phyloP scores from a whole-genome alignment of 768 basidiomycete species.

The Chlorophyllum brunneum region DNA sequence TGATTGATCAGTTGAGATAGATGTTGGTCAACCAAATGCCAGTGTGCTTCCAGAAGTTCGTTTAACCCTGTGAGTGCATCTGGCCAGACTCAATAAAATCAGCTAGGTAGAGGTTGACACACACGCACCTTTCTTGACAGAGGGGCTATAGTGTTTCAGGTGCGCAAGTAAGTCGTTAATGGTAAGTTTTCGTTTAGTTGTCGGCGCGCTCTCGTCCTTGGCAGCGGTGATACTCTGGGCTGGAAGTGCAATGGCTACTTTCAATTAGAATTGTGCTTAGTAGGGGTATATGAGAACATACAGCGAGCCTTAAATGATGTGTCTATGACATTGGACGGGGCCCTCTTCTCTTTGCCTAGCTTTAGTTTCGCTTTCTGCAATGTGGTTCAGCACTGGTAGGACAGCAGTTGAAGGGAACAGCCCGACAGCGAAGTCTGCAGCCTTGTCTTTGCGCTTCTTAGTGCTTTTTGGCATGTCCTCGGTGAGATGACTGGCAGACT shows the following conservation, averaged over 20 bases:
- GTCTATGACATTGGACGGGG: slow-evolving; percentile 81
- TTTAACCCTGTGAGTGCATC: slow-evolving; percentile 72
- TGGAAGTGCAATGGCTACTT: slow-evolving; percentile 85
- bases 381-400: background rate
- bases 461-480: slow-evolving; percentile 74
- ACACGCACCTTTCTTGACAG: slow-evolving; percentile 64
- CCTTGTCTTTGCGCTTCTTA: slow-evolving; percentile 85
- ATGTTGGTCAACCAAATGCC: slow-evolving; percentile 46
- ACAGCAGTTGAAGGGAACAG: background rate
- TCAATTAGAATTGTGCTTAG: slow-evolving; percentile 15
- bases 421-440: slow-evolving; percentile 78
- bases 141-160: slow-evolving; percentile 79
- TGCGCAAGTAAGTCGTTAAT: slow-evolving; percentile 75
- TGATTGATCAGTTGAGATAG: slow-evolving; percentile 54
- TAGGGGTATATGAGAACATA: slow-evolving; percentile 24
- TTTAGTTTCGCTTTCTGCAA: slow-evolving; percentile 91
- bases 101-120: background rate
- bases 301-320: slow-evolving; percentile 95
- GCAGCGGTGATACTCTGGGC: slow-evolving; percentile 70
- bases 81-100: slow-evolving; percentile 21
- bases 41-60: slow-evolving; percentile 66
- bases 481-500: background rate
- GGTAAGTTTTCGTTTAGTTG: slow-evolving; percentile 71
- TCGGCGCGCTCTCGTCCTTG: slow-evolving; percentile 55
- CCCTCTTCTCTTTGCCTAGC: slow-evolving; percentile 90